Evolutionary conservation across 208 protist species (phyloP).

Genomic region (Trypanosoma conorhini): DNA sequence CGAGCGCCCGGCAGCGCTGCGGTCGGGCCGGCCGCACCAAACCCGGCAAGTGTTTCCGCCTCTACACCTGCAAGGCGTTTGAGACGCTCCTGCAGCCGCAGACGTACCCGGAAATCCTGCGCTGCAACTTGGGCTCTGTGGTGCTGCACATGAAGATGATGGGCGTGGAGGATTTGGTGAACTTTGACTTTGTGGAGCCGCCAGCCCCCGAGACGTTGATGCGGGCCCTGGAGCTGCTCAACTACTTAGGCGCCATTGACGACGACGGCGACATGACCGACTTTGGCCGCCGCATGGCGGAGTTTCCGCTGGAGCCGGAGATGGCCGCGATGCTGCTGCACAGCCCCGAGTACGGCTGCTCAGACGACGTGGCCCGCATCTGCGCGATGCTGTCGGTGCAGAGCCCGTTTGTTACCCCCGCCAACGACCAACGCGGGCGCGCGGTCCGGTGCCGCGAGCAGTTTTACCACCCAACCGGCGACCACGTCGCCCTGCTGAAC

Average conservation of each 20-base stretch:
- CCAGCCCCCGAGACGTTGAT: slow-evolving; percentile 96
- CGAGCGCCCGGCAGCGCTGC: slow-evolving; percentile 95
- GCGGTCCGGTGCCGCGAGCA: slow-evolving; percentile 90
- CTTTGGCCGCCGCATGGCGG: slow-evolving; percentile 95
- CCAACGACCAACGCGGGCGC: slow-evolving; percentile 74
- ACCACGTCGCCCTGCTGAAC: slow-evolving; percentile 96
- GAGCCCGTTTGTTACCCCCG: slow-evolving; percentile 71
- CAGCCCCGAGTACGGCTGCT: slow-evolving; percentile 93
- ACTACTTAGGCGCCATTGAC: slow-evolving; percentile 96
- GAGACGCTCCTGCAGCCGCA: slow-evolving; percentile 93
- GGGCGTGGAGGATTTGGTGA: slow-evolving; percentile 97
- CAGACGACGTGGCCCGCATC: slow-evolving; percentile 97
- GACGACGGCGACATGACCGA: slow-evolving; percentile 98
- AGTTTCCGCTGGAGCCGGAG: slow-evolving; percentile 98
- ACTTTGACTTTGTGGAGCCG: slow-evolving; percentile 99
- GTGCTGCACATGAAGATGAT: slow-evolving; percentile 98
- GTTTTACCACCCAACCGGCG: slow-evolving; percentile 96
- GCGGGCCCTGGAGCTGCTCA: slow-evolving; percentile 94
- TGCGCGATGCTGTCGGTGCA: slow-evolving; percentile 96
- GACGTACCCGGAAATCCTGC: slow-evolving; percentile 97
- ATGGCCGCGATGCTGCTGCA: slow-evolving; percentile 97
- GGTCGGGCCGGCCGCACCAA: slow-evolving; percentile 95
- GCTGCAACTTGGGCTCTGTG: slow-evolving; percentile 97
- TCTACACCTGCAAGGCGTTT: slow-evolving; percentile 97
- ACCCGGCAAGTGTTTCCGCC: slow-evolving; percentile 97